Evolutionary conservation across 192 early-diverging fungal species (phyloP).

Genomic region (Linnemannia elongata): DNA sequence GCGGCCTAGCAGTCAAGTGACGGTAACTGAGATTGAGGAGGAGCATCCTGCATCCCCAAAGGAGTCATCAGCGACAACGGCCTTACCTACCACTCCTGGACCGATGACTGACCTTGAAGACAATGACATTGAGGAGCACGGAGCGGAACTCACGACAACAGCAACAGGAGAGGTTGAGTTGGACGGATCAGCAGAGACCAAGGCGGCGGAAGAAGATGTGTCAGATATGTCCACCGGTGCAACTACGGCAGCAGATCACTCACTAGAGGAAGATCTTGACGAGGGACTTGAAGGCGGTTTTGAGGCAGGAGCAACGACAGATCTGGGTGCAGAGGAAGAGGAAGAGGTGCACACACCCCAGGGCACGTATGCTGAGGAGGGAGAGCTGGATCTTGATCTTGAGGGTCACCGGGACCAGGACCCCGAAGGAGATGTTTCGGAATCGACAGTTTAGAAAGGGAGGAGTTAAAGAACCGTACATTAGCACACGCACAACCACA

Average conservation of each 20-base stretch:
- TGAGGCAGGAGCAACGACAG: slow-evolving; percentile 53
- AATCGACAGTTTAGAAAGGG: slow-evolving; percentile 27
- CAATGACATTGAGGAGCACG: slow-evolving; percentile 30
- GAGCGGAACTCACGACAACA: neutral
- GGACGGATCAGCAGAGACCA: neutral
- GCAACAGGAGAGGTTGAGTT: neutral
- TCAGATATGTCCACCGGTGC: neutral
- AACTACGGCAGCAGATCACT: slow-evolving; percentile 12
- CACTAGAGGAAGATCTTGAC: slow-evolving; percentile 28
- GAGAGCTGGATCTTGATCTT: slow-evolving; percentile 35
- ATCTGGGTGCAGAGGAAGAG: slow-evolving; percentile 37
- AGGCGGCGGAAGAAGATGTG: slow-evolving; percentile 1
- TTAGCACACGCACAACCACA: neutral
- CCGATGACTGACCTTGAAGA: slow-evolving; percentile 37
- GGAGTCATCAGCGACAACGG: neutral
- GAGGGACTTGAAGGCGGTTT: slow-evolving; percentile 20
- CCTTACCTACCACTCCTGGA: slow-evolving; percentile 23
- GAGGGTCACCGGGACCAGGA: slow-evolving; percentile 43
- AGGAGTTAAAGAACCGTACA: neutral
- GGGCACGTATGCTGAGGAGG: slow-evolving; percentile 26
- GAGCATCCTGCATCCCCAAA: slow-evolving; percentile 13
- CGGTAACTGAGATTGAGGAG: slow-evolving; percentile 37
- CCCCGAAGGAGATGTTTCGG: slow-evolving; percentile 12
- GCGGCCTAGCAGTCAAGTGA: slow-evolving; percentile 41
- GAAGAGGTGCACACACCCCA: slow-evolving; percentile 45